A percentile compares a stretch with the other conserved stretches of the same genome.
phyloP scores from a whole-genome alignment of 2,329 filamentous ascomycete species.

The Pseudopyricularia cyperi region DNA sequence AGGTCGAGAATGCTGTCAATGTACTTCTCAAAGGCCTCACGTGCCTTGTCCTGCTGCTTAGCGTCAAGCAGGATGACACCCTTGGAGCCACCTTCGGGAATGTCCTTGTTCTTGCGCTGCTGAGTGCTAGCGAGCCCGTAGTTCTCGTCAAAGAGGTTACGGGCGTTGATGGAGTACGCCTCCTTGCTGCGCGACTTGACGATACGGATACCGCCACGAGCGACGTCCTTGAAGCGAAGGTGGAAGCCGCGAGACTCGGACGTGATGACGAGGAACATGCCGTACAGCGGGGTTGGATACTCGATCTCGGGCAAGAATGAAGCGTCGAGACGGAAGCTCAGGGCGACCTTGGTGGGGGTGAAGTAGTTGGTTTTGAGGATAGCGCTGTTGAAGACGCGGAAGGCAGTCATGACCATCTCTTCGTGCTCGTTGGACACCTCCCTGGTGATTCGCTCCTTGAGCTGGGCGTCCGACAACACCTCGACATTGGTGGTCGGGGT shows the following conservation, averaged over 20 bases:
- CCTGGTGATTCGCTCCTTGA: conserved; percentile 66
- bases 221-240: conserved; percentile 91
- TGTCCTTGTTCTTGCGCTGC: conserved; percentile 99
- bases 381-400: conserved; percentile 87
- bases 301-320: conserved; percentile 81
- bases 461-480: conserved; percentile 60
- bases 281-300: conserved; percentile 86
- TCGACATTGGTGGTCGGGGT: conserved; percentile 45
- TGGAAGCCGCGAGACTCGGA: conserved; percentile 97
- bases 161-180: conserved; percentile 89
- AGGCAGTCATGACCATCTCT: conserved; percentile 94
- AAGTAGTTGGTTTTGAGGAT: conserved; percentile 96
- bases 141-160: conserved; percentile 96
- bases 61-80: conserved; percentile 91
- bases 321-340: conserved; percentile 90
- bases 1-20: conserved; percentile 97
- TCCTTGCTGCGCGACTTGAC: conserved; percentile 97
- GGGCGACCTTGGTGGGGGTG: conserved; percentile 93
- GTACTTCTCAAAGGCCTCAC: conserved; percentile 96
- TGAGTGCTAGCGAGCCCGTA: conserved; percentile 97
- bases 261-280: conserved; percentile 97
- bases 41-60: conserved; percentile 84
- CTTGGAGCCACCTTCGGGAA: conserved; percentile 95
- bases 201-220: conserved; percentile 92
- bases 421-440: conserved; percentile 89